Evolutionary conservation across 2,329 filamentous ascomycete species (phyloP).

Genomic region (Pseudocercospora ulei): DNA sequence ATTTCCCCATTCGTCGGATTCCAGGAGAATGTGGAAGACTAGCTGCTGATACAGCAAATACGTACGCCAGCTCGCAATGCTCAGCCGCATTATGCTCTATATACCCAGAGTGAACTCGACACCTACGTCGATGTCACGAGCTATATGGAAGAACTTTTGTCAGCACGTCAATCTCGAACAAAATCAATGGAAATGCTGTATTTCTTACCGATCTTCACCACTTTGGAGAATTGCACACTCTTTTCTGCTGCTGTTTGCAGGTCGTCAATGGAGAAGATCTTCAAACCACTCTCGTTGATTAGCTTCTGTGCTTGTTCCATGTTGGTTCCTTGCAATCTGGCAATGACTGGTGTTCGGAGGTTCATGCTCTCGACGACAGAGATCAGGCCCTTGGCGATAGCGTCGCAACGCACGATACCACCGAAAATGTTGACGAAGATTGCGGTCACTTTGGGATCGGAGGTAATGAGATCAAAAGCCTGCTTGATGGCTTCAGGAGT

Average conservation of each 20-base stretch:
- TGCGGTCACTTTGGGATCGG: conserved; percentile 92
- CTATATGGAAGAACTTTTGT: conserved; percentile 37
- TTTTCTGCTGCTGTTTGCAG: conserved; percentile 95
- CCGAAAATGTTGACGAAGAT: conserved; percentile 99
- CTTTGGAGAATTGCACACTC: conserved; percentile 96
- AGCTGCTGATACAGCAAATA: conserved; percentile 7
- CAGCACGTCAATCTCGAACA: conserved; percentile 22
- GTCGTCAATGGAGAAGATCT: conserved; percentile 99
- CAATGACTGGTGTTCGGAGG: conserved; percentile 92
- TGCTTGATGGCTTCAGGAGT: conserved; percentile 94
- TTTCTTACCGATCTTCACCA: conserved; percentile 87
- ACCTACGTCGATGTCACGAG: conserved; percentile 92
- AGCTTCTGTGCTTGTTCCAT: conserved; percentile 84
- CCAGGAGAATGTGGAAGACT: too few species aligned
- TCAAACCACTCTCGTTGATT: conserved; percentile 94
- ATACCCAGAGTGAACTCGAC: conserved; percentile 93
- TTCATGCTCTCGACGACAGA: conserved; percentile 90
- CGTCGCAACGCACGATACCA: conserved; percentile 94
- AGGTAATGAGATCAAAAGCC: conserved; percentile 97
- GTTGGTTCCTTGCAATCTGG: conserved; percentile 95
- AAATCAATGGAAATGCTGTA: conserved; percentile 8
- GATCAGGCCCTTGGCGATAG: conserved; percentile 92
- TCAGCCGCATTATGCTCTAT: conserved; percentile 43
- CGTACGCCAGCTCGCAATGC: conserved; percentile 5
- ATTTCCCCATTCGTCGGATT: too few species aligned